phyloP scores from a whole-genome alignment of 129 eudicot species.

The Mikania micrantha region DNA sequence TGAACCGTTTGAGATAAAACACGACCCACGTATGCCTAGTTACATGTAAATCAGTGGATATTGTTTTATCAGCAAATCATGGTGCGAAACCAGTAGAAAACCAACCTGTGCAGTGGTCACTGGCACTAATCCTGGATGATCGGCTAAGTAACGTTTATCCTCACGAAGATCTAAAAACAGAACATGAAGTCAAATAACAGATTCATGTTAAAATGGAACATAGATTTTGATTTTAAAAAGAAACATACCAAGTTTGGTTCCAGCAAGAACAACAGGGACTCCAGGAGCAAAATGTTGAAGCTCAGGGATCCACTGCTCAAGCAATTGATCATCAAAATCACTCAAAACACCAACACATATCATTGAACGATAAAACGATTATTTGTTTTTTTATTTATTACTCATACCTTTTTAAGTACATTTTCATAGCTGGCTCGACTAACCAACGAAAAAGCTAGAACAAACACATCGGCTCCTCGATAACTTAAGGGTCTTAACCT shows the following conservation, averaged over 20 bases:
- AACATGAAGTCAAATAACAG: background rate
- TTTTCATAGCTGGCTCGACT: constrained; percentile 97
- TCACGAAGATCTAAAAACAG: constrained; percentile 76
- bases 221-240: background rate
- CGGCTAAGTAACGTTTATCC: constrained; percentile 92
- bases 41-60: no score
- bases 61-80: background rate
- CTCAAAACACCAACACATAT: constrained; percentile 6
- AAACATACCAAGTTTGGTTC: constrained; percentile 86
- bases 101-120: constrained; percentile 86
- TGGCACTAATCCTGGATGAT: constrained; percentile 94
- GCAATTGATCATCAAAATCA: constrained; percentile 24
- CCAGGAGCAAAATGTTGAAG: constrained; percentile 96
- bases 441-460: constrained; percentile 83
- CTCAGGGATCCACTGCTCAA: constrained; percentile 90
- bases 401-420: constrained; percentile 68
- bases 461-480: constrained; percentile 83
- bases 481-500: constrained; percentile 90
- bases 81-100: constrained; percentile 2
- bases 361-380: background rate
- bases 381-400: background rate
- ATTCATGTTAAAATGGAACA: background rate
- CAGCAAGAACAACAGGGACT: constrained; percentile 77
- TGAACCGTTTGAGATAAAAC: background rate
- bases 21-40: background rate